These are phyloP conservation scores for Calonectria pteridis DNA, from an alignment of 2,329 filamentous ascomycete genomes.

Conservation along the genomic window DNA sequence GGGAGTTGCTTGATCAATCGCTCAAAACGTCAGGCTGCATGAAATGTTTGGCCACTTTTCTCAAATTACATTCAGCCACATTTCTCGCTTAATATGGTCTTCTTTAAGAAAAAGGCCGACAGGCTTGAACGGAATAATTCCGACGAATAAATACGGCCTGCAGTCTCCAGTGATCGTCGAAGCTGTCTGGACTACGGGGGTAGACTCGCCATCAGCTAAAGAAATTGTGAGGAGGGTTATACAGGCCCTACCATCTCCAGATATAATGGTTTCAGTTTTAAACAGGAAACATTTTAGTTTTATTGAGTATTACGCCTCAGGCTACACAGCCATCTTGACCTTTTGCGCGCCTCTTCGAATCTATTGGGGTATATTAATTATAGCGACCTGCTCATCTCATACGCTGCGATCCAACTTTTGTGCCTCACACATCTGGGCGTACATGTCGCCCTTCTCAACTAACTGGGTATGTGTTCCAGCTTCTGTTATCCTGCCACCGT, in stretches of 20 bases:
- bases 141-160: neutral
- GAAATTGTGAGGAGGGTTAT: too few species aligned
- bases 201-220: neutral
- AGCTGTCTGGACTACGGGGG: neutral
- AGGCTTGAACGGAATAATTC: neutral
- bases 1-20: neutral
- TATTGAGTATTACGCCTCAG: too few species aligned
- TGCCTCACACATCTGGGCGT: constrained; percentile 22
- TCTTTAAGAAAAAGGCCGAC: neutral
- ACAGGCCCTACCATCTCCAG: too few species aligned
- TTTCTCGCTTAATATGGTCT: neutral
- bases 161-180: neutral
- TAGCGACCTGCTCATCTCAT: neutral
- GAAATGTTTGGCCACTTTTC: neutral
- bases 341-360: neutral
- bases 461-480: constrained; percentile 17
- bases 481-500: constrained; percentile 43
- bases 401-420: constrained; percentile 11
- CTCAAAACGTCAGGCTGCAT: neutral
- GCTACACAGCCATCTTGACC: neutral
- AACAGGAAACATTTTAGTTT: neutral
- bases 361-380: neutral
- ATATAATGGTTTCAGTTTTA: neutral
- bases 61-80: neutral
- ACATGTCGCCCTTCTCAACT: constrained; percentile 17